These are phyloP conservation scores for Xylaria cubensis DNA, from an alignment of 495 filamentous ascomycete genomes.

Conservation along the genomic window DNA sequence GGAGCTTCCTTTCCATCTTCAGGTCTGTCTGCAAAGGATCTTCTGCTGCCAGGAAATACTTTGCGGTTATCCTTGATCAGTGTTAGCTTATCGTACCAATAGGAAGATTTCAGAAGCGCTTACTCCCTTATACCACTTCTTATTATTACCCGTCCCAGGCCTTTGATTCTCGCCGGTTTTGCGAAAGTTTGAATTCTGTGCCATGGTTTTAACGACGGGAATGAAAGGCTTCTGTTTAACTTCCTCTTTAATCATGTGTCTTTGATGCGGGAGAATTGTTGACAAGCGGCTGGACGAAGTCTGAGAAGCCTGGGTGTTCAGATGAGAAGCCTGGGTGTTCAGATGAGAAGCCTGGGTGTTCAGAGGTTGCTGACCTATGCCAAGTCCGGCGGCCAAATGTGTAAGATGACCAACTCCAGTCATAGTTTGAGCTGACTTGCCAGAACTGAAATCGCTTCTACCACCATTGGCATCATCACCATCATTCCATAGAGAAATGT, in stretches of 20 bases:
- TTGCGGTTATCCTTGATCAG: conserved; percentile 22
- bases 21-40: background rate
- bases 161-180: background rate
- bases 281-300: background rate
- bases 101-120: conserved; percentile 7
- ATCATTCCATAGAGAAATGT: background rate
- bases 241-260: background rate
- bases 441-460: background rate
- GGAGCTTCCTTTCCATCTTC: conserved; percentile 11
- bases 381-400: background rate
- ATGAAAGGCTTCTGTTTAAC: background rate
- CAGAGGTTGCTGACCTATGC: background rate
- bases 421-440: background rate
- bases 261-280: background rate
- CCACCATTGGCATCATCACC: background rate
- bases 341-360: background rate
- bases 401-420: background rate
- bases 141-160: background rate
- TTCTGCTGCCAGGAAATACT: conserved; percentile 6
- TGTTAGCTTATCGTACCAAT: conserved; percentile 24
- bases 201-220: background rate
- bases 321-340: too few species aligned
- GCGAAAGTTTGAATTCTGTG: background rate
- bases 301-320: background rate
- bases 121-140: conserved; percentile 28